Evolutionary conservation across 148 eudicot species (phyloP).

Genomic region (Chenopodium berlandieri): DNA sequence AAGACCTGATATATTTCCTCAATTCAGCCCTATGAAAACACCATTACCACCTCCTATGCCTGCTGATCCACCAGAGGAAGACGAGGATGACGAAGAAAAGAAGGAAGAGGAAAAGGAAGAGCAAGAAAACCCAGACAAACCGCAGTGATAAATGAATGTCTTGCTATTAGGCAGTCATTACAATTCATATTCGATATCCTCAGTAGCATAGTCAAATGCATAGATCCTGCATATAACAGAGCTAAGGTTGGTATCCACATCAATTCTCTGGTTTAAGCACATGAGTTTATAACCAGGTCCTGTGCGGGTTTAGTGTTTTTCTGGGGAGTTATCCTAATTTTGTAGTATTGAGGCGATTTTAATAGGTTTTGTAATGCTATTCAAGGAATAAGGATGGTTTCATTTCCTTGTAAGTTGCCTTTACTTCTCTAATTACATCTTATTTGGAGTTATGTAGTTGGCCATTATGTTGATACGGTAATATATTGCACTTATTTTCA

Average conservation of each 20-base stretch:
- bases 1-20: conserved; percentile 82
- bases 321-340: conserved; percentile 16
- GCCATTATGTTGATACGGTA: neutral
- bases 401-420: neutral
- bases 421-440: neutral
- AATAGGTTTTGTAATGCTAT: conserved; percentile 13
- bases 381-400: conserved; percentile 7
- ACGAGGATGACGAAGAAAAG: conserved; percentile 77
- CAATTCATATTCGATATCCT: neutral
- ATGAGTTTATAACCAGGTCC: neutral
- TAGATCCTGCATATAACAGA: neutral
- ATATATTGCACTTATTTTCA: neutral
- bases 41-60: conserved; percentile 96
- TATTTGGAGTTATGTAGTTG: neutral
- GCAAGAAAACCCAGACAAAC: conserved; percentile 41
- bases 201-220: neutral
- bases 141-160: neutral
- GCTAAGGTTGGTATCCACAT: neutral
- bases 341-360: conserved; percentile 16
- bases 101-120: conserved; percentile 45
- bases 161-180: neutral
- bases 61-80: conserved; percentile 76
- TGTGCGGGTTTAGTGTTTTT: neutral
- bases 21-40: conserved; percentile 95
- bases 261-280: neutral